Conservation (phyloP, 192 early-diverging fungal species). For the Diversispora eburnea region DNA sequence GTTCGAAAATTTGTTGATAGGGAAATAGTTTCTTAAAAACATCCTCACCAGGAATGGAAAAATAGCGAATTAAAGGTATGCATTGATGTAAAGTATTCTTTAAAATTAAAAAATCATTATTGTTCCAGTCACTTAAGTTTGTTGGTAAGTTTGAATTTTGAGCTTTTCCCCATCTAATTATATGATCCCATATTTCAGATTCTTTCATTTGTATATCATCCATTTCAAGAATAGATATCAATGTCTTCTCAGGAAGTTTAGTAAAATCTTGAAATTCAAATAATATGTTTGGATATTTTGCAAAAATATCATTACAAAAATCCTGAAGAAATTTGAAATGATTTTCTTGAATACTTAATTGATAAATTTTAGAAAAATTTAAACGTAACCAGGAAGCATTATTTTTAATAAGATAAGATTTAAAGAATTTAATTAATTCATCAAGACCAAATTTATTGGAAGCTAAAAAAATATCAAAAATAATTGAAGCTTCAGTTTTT, state of each 20-base stretch:
- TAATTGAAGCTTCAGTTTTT: not conserved
- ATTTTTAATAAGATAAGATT: not conserved
- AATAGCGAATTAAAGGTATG: no score
- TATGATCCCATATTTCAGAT: not conserved
- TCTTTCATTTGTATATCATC: slow-evolving; percentile 2
- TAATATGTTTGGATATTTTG: not conserved
- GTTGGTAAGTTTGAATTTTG: not conserved
- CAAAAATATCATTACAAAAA: not conserved
- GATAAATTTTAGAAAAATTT: not conserved
- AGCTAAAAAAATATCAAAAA: not conserved
- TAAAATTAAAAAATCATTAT: no score
- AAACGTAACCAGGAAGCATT: not conserved
- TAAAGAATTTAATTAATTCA: not conserved
- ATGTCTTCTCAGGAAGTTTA: not conserved
- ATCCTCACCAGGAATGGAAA: no score
- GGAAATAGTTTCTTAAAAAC: no score
- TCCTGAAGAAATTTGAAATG: not conserved
- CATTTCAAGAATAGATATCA: not conserved
- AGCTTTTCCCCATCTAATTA: not conserved
- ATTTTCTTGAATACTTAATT: not conserved
- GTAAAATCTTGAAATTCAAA: not conserved
- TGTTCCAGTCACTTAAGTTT: no score
- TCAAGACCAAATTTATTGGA: not conserved
- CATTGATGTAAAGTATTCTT: no score
- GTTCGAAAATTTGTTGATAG: no score